These are phyloP conservation scores for Colletotrichum noveboracense DNA, from an alignment of 2,329 filamentous ascomycete genomes.

Conservation along the genomic window DNA sequence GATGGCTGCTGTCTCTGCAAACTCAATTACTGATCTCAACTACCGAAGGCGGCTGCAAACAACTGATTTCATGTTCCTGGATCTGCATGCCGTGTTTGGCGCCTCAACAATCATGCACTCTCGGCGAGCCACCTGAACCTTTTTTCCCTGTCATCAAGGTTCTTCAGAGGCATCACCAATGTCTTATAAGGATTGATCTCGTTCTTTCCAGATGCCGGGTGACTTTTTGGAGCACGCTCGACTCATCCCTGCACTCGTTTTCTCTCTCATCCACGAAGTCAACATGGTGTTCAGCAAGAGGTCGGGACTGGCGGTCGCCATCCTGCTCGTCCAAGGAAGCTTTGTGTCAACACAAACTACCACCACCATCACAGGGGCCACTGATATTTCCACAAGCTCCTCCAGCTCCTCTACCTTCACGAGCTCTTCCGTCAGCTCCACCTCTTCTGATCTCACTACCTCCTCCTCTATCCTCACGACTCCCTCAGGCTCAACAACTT, in stretches of 20 bases:
- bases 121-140: neutral
- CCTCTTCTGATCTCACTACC: neutral
- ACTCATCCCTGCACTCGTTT: neutral
- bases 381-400: neutral
- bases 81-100: neutral
- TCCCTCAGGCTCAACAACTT: neutral
- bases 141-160: neutral
- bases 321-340: neutral
- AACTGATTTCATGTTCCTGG: neutral
- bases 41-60: neutral
- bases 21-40: neutral
- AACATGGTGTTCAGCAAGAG: neutral
- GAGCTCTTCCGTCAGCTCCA: neutral
- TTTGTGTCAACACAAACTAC: neutral
- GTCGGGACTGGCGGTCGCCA: neutral
- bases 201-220: neutral
- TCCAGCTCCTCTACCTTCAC: neutral
- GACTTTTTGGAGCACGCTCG: neutral
- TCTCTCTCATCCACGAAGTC: neutral
- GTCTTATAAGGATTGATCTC: neutral
- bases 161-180: neutral
- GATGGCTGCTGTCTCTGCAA: neutral
- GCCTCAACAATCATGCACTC: neutral
- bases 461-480: neutral
- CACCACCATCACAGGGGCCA: accelerated